Evolutionary conservation across 305 asterid genomes (phyloP).

Genomic region (Vinca major): DNA sequence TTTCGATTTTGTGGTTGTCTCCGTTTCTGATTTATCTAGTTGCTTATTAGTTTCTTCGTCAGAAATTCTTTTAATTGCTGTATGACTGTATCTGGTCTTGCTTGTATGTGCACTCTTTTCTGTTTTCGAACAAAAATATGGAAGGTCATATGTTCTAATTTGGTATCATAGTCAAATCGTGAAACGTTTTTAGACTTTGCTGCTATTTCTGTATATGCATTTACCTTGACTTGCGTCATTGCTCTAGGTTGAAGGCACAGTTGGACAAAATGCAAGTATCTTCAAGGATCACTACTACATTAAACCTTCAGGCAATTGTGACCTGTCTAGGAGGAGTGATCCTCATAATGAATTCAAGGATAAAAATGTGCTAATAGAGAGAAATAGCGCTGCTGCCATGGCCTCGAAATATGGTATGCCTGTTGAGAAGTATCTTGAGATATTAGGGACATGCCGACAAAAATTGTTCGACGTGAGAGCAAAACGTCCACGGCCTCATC

Average conservation of each 20-base stretch:
- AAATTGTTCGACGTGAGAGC: slow-evolving; percentile 54
- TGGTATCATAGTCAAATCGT: neutral
- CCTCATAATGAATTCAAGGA: slow-evolving; percentile 79
- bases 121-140: neutral
- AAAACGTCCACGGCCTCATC: slow-evolving; percentile 69
- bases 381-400: slow-evolving; percentile 48
- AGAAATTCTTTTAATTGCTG: neutral
- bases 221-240: neutral
- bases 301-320: slow-evolving; percentile 79
- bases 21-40: too few relatives aligned
- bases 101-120: neutral
- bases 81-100: neutral
- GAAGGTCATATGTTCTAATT: neutral
- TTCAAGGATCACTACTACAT: slow-evolving; percentile 78
- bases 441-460: slow-evolving; percentile 48
- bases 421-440: slow-evolving; percentile 45
- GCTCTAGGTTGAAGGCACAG: slow-evolving; percentile 47
- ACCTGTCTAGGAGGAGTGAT: slow-evolving; percentile 83
- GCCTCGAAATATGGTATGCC: slow-evolving; percentile 58
- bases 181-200: neutral
- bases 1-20: neutral
- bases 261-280: slow-evolving; percentile 60
- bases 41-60: neutral
- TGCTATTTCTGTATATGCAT: neutral
- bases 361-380: slow-evolving; percentile 74